Percentiles rank a stretch among this genome's conserved stretches.
Evolutionary conservation across 257 asterid species (phyloP).

Genomic region (Solanum sitiens): DNA sequence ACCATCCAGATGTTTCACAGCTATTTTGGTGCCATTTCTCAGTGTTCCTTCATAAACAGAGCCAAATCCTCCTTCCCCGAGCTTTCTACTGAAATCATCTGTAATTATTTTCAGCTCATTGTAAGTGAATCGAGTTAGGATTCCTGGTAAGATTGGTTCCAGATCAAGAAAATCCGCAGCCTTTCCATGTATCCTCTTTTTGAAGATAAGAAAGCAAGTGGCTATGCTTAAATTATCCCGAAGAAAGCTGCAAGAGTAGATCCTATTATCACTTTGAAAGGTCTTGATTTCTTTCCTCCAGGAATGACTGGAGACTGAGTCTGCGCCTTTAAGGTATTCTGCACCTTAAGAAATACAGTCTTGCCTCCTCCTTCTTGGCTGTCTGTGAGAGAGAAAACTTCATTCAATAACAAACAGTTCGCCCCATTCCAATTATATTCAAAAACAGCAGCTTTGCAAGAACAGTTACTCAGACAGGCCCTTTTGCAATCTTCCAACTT

Average conservation of each 20-base stretch:
- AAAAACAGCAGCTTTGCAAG: constrained; percentile 1
- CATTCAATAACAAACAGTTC: neutral
- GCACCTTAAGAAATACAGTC: neutral
- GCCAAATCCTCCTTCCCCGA: constrained; percentile 6
- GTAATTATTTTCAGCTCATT: neutral
- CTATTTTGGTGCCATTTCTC: constrained; percentile 1
- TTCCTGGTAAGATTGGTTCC: neutral
- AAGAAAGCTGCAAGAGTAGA: neutral
- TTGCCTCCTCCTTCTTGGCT: neutral
- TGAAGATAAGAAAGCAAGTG: neutral
- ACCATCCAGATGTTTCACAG: constrained; percentile 8
- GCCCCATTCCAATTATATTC: too few relatives aligned
- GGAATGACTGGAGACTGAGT: neutral
- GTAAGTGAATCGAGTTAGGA: neutral
- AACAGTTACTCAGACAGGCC: constrained; percentile 1
- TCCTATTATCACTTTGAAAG: neutral
- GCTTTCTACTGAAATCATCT: constrained; percentile 1
- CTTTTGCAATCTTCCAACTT: neutral
- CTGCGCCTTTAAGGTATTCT: neutral
- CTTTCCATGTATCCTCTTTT: neutral
- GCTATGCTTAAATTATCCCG: neutral
- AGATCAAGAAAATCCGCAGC: neutral
- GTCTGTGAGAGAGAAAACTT: neutral
- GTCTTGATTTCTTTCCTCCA: neutral
- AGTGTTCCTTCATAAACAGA: constrained; percentile 10